phyloP scores from a whole-genome alignment of 2,329 filamentous ascomycete species.

The Fusarium sp. region DNA sequence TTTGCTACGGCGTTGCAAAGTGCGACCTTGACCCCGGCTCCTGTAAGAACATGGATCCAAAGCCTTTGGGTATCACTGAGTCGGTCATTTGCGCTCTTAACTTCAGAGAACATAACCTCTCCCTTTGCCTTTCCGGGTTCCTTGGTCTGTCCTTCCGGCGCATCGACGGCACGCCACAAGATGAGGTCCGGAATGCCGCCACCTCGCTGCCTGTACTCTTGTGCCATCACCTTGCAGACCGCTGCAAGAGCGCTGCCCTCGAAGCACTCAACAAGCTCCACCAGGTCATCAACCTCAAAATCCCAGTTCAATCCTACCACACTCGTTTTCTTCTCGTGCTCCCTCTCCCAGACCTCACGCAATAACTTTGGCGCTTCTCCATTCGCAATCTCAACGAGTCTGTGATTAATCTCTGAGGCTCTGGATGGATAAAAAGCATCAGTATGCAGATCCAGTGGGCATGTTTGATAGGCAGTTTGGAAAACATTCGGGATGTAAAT shows the following conservation, averaged over 20 bases:
- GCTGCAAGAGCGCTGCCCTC: conserved; percentile 82
- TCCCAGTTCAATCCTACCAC: conserved; percentile 95
- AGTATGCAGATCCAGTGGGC: conserved; percentile 90
- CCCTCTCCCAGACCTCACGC: conserved; percentile 72
- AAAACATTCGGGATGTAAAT: conserved; percentile 96
- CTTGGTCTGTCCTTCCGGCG: conserved; percentile 47
- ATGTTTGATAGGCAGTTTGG: conserved; percentile 94
- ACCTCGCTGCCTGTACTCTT: conserved; percentile 89
- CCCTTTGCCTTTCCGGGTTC: conserved; percentile 55
- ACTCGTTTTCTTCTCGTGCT: conserved; percentile 80
- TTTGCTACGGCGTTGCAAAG: conserved; percentile 74
- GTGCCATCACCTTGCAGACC: conserved; percentile 92
- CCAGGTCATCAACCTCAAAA: conserved; percentile 80
- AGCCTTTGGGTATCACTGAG: conserved; percentile 95
- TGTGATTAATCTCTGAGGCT: conserved; percentile 89
- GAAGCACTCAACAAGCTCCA: conserved; percentile 84
- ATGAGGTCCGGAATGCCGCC: conserved; percentile 94
- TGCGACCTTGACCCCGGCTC: conserved; percentile 87
- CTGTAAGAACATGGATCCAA: conserved; percentile 94
- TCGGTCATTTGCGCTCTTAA: conserved; percentile 89
- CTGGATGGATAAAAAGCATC: conserved; percentile 90
- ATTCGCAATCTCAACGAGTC: conserved; percentile 88
- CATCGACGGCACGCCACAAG: conserved; percentile 73
- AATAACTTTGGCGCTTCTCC: conserved; percentile 78
- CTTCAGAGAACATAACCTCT: conserved; percentile 81